Conservation (phyloP, 2,329 filamentous ascomycete genomes). For the Epichloe sylvatica region DNA sequence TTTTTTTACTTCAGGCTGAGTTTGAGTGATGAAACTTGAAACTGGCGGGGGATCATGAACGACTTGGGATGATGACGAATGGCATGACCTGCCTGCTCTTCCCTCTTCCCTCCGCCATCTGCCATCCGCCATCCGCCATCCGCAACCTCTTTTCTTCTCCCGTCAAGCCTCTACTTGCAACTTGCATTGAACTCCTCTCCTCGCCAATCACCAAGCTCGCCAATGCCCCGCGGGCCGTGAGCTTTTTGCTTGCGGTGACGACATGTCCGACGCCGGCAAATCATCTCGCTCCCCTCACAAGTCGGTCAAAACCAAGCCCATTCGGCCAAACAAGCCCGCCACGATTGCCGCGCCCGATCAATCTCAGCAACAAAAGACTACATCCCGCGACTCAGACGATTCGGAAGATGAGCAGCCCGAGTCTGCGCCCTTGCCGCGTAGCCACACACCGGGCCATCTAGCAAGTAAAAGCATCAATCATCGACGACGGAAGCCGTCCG, state of each 20-base stretch:
- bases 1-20: too few species aligned
- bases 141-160: background rate
- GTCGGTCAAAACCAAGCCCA: constrained; percentile 17
- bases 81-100: background rate
- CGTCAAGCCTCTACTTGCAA: background rate
- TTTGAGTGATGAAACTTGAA: background rate
- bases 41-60: background rate
- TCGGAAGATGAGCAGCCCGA: constrained; percentile 22
- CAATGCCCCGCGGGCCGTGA: constrained; percentile 15
- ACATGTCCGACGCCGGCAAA: constrained; percentile 30
- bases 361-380: constrained; percentile 3
- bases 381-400: constrained; percentile 17
- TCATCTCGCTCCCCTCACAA: constrained; percentile 14
- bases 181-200: background rate
- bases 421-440: constrained; percentile 32
- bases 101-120: background rate
- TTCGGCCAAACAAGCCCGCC: constrained; percentile 11
- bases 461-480: constrained; percentile 41
- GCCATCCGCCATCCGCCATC: background rate
- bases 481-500: constrained; percentile 35
- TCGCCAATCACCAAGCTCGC: background rate
- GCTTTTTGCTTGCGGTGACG: constrained; percentile 12
- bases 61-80: background rate
- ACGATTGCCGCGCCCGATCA: constrained; percentile 10
- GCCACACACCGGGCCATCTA: constrained; percentile 49